Conservation (phyloP, 2,329 filamentous ascomycete genomes). For the Exophiala mesophila region DNA sequence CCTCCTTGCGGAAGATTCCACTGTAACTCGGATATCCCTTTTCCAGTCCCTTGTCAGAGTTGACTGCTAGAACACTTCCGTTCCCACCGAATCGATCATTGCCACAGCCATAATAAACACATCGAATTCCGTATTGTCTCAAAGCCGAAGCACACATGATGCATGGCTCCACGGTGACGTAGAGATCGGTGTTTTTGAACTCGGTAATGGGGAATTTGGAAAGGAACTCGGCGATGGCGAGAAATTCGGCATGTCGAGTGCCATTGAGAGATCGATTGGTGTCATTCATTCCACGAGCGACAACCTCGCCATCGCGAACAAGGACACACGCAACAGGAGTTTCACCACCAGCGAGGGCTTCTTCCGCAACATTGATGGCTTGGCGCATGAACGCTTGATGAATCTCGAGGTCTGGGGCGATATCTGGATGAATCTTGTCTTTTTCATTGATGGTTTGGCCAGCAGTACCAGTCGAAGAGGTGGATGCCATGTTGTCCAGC, state of each 20-base stretch:
- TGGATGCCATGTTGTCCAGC: slow-evolving; percentile 17
- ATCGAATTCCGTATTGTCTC: slow-evolving; percentile 78
- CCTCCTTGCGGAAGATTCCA: slow-evolving; percentile 84
- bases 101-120: slow-evolving; percentile 89
- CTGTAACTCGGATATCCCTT: slow-evolving; percentile 75
- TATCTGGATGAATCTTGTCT: slow-evolving; percentile 24
- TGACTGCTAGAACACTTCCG: slow-evolving; percentile 74
- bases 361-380: slow-evolving; percentile 53
- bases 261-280: slow-evolving; percentile 85
- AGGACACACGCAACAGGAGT: slow-evolving; percentile 96
- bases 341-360: slow-evolving; percentile 79
- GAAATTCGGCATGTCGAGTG: slow-evolving; percentile 91
- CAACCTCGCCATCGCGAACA: slow-evolving; percentile 70
- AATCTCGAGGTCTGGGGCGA: slow-evolving; percentile 22
- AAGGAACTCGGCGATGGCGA: slow-evolving; percentile 69
- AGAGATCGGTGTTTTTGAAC: slow-evolving; percentile 71
- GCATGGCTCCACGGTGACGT: slow-evolving; percentile 96
- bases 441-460: slow-evolving; percentile 16
- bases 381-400: slow-evolving; percentile 28
- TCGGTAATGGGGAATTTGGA: slow-evolving; percentile 61
- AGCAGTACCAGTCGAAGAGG: background rate
- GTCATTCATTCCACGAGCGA: slow-evolving; percentile 92
- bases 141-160: slow-evolving; percentile 97
- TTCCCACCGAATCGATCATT: slow-evolving; percentile 98
- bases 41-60: slow-evolving; percentile 53